Evolutionary conservation across 441 rosid genomes (phyloP).

Genomic region (Jatropha podagrica): DNA sequence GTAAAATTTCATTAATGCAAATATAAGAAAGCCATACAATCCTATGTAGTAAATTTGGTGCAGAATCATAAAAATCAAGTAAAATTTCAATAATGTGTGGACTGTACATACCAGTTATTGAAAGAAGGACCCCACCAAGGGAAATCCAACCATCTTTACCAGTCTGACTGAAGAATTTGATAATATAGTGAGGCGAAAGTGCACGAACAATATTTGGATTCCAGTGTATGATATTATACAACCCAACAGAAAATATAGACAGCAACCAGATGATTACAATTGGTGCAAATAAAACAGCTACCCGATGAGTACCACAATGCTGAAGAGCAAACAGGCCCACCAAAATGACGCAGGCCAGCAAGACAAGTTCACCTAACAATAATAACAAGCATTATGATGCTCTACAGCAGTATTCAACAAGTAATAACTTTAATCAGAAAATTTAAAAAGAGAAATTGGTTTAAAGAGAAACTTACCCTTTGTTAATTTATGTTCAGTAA

Average conservation of each 20-base stretch:
- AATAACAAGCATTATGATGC: conserved; percentile 7
- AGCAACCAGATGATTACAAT: conserved; percentile 76
- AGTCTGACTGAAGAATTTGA: conserved; percentile 63
- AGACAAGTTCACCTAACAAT: conserved; percentile 50
- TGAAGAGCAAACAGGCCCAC: conserved; percentile 92
- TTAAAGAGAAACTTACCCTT: conserved; percentile 42
- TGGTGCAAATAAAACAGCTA: conserved; percentile 90
- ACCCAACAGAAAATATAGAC: conserved; percentile 63
- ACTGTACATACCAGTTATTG: conserved; percentile 68
- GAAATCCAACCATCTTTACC: conserved; percentile 94
- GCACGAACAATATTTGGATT: conserved; percentile 73
- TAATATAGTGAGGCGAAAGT: conserved; percentile 71
- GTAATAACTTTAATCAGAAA: conserved; percentile 10
- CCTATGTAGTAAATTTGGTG: conserved; percentile 17
- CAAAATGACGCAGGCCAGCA: conserved; percentile 80
- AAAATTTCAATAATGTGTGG: conserved; percentile 15
- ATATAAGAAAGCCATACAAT: background rate
- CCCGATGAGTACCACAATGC: conserved; percentile 83
- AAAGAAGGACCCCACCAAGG: conserved; percentile 90
- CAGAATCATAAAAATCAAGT: conserved; percentile 4
- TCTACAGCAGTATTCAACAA: background rate
- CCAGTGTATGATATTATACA: conserved; percentile 70
- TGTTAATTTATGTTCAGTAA: conserved; percentile 43
- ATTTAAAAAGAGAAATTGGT: background rate
- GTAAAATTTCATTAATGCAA: conserved; percentile 1